Percentiles rank a stretch among this genome's conserved stretches.
Conservation (phyloP, 208 protist species). For the Wallacemonas rigidus region DNA sequence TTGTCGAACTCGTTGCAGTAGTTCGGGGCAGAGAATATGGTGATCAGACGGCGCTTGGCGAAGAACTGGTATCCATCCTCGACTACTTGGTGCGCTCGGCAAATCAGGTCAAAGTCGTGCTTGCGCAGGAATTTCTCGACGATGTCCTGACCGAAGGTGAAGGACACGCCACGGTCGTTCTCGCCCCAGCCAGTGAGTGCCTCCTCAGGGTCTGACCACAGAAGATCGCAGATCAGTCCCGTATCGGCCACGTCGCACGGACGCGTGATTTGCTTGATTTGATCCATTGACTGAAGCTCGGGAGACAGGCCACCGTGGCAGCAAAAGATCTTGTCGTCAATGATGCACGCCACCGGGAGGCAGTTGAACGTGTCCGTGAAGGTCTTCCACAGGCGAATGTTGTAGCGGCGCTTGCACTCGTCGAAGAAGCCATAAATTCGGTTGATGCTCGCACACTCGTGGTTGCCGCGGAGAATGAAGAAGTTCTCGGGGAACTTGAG, state of each 20-base stretch:
- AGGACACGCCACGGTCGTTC: constrained; percentile 94
- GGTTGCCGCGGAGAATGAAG: constrained; percentile 99
- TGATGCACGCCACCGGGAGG: constrained; percentile 98
- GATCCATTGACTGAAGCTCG: constrained; percentile 95
- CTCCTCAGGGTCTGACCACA: constrained; percentile 99
- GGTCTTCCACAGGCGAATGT: constrained; percentile 98
- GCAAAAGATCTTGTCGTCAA: constrained; percentile 99
- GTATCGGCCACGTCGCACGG: constrained; percentile 99
- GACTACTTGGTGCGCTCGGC: constrained; percentile 97
- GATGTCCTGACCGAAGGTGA: constrained; percentile 91
- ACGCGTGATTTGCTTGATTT: constrained; percentile 96
- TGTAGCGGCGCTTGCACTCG: constrained; percentile 99
- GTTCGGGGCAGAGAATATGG: constrained; percentile 98
- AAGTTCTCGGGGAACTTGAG: constrained; percentile 99
- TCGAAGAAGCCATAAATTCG: constrained; percentile 99
- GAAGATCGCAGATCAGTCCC: constrained; percentile 99
- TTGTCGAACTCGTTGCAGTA: constrained; percentile 99
- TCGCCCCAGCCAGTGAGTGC: constrained; percentile 89
- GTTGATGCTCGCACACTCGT: constrained; percentile 99
- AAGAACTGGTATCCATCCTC: constrained; percentile 97
- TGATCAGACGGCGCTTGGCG: constrained; percentile 95
- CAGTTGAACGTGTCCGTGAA: constrained; percentile 99
- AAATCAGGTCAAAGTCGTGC: constrained; percentile 96
- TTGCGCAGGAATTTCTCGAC: constrained; percentile 95
- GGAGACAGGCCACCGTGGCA: constrained; percentile 98